phyloP scores from a whole-genome alignment of 1,139 yeast species.

The Pichia sp. region DNA sequence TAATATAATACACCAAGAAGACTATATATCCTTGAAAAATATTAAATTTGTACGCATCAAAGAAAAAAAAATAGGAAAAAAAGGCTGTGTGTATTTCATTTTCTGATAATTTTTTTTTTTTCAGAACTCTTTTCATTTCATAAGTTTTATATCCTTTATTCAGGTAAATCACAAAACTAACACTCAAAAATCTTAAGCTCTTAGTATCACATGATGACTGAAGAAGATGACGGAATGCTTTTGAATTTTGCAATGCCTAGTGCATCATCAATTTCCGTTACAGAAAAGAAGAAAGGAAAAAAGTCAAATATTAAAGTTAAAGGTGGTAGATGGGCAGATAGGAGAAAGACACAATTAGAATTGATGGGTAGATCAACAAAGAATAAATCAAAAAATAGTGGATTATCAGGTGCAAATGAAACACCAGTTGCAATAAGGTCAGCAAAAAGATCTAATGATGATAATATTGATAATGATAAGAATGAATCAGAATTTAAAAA shows the following conservation, averaged over 20 bases:
- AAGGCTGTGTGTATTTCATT: too few species aligned
- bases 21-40: too few species aligned
- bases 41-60: too few species aligned
- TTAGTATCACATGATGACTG: constrained; percentile 14
- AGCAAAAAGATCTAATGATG: neutral
- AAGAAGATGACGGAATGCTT: constrained; percentile 58
- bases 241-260: constrained; percentile 49
- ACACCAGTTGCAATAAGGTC: constrained; percentile 10
- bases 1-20: too few species aligned
- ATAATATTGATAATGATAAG: neutral
- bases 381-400: constrained; percentile 4
- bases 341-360: constrained; percentile 52
- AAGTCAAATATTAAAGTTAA: constrained; percentile 37
- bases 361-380: constrained; percentile 39
- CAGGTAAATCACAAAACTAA: too few species aligned
- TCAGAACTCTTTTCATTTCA: too few species aligned
- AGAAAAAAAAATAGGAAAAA: too few species aligned
- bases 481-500: constrained; percentile 2
- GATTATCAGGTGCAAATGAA: constrained; percentile 11
- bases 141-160: neutral
- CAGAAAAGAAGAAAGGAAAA: constrained; percentile 13
- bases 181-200: too few species aligned
- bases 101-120: too few species aligned
- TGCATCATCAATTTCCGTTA: constrained; percentile 15
- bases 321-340: constrained; percentile 79